Evolutionary conservation across 169 alveolate genomes (phyloP), one percentile per base, ranked within the genome.

Genomic region (Theileria orientalis): DNA sequence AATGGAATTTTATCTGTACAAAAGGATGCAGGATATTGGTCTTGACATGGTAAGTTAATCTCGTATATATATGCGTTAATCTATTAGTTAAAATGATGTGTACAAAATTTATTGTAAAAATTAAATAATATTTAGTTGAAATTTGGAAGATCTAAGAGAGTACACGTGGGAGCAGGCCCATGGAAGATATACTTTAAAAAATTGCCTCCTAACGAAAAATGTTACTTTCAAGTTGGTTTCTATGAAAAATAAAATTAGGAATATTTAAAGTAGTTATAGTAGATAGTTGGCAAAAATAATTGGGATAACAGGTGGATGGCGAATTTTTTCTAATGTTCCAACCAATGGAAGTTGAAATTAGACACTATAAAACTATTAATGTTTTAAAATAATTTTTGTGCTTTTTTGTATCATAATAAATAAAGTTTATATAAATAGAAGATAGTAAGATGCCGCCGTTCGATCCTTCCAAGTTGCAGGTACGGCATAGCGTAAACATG

Each of bases 111-210:
- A 33, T 41, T 68, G 3, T 72, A 66, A 49, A 29, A 29, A 3
- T 37, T 35, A 85, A 41, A 40, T 61, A 72, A 84, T 83, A 73
- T 71, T 56, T 62, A 69, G 90, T 56, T 90, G 27, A 42, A 83
- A 16, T 32, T 54, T 14, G 92, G 92, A 7, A 78, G 76, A 35
- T 93, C 93, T 21, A 64, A 80, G 35, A 71, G 94, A 33, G 71
- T 92, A 19, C 92, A 90, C 68, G 91, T 83, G 41, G 94, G 95
- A 29, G 3, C 29, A 13, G 95, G 95, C 5, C 95, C 95, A 19
- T 92, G 94, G 94, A 84, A 87, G 76, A 70, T 92, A 25, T 35
- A 68, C 16, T 90, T 92, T 59, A 90, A 83, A 63, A 84, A 89
- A 59, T 59, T 82, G 23, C 62, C 42, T 60, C 84, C 84, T 21